Base-by-base conservation (phyloP, 306 rosid genomes). In the Cicer pinnatifidum region DNA sequence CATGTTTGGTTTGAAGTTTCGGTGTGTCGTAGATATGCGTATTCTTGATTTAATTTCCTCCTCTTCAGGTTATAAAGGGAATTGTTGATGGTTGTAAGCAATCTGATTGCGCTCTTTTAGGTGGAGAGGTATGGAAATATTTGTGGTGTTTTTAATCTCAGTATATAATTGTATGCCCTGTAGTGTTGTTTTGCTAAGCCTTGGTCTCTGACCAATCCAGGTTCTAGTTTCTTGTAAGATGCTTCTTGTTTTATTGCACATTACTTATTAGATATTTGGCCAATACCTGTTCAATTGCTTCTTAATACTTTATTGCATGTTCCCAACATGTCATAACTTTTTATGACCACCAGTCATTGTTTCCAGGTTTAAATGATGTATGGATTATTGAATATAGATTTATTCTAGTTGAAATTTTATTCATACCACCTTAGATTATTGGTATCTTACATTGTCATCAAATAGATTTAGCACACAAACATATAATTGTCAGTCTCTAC, bases 61-160 rank as follows among this genome's bases (percentile, higher is more conserved):
- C 11, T 40, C n/a, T 78, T 46, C 63, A 94, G 99, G 99, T 94
- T 67, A 84, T 94, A 40, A 94, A 85, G 82, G 99, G 99, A 41
- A 91, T 91, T 23, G 96, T 94, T 57, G 84, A 89, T 54, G 99
- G 97, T 80, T 94, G 96, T 77, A 86, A 87, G 79, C 93, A 87
- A 82, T 94, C 97, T 64, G 97, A 91, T 54, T 91, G 97, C 37
- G 86, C 54, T 46, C 97, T 94, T 63, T 83, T 90, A 44, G 99
- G 97, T 45, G 99, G 99, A 75, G 99, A 94, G 99, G 99, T 94
- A 93, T 70, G 66, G 23, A 41, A 9, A 19, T 46, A 40, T 52
- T 38, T 75, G 9, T 51, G 2, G 1, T 64, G 19, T 43, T 16
- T 44, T 9, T 11, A 28, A 13, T 39, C 5, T 10, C 37, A 9